Evolutionary conservation across 2,329 filamentous ascomycete genomes (phyloP).

Genomic region (Coniochaeta sp.): DNA sequence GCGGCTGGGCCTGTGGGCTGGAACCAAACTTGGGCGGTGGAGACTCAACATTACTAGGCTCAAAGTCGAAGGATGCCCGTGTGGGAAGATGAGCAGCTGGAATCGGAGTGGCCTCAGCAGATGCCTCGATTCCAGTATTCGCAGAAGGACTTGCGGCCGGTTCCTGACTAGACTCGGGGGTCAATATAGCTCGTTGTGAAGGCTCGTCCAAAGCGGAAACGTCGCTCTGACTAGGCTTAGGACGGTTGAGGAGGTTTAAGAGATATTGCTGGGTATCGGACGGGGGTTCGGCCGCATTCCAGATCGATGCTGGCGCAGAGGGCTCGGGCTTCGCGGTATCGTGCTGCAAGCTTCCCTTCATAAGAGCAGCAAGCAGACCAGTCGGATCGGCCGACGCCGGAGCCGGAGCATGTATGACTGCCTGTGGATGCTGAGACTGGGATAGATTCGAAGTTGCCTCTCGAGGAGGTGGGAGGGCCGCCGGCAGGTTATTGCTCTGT

Average conservation of each 20-base stretch:
- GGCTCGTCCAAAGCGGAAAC: conserved; percentile 28
- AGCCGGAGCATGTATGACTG: conserved; percentile 46
- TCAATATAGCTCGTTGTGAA: conserved; percentile 33
- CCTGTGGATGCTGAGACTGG: conserved; percentile 16
- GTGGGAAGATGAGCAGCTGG: conserved; percentile 9
- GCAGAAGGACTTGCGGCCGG: conserved; percentile 19
- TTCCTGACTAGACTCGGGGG: conserved; percentile 25
- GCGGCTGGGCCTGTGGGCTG: conserved; percentile 17
- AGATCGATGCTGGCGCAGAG: conserved; percentile 21
- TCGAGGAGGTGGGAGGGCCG: conserved; percentile 12
- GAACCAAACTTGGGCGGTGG: conserved; percentile 16
- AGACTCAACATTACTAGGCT: conserved; percentile 14
- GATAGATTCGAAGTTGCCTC: conserved; percentile 14
- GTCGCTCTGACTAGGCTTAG: conserved; percentile 58
- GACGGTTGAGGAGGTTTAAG: conserved; percentile 75
- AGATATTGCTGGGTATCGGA: conserved; percentile 78
- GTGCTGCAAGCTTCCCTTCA: conserved; percentile 46
- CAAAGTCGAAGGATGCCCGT: conserved; percentile 19
- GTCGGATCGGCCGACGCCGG: conserved; percentile 48
- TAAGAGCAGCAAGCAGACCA: conserved; percentile 51
- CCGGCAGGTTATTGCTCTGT: conserved; percentile 15
- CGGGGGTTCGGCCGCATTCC: conserved; percentile 43
- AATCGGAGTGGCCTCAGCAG: conserved; percentile 12
- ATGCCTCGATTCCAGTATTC: conserved; percentile 9
- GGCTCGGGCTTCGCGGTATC: conserved; percentile 32